A percentile compares a stretch with the other conserved stretches of the same genome.
Evolutionary conservation across 352 stramenopile genomes (phyloP).

Genomic region (Phytophthora fragariae): DNA sequence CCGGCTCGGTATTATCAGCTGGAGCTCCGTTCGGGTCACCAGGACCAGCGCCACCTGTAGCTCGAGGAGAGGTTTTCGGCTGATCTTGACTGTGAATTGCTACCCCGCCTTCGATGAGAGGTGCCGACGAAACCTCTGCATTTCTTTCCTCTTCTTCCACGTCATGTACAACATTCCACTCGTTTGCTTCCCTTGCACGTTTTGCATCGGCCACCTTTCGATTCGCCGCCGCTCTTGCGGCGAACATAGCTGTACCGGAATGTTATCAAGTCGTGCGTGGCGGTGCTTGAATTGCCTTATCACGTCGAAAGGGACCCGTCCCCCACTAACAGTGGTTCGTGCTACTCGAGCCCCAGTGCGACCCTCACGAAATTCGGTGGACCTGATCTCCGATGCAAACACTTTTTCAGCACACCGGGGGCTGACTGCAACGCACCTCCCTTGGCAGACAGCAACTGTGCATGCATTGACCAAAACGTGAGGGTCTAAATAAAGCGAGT

Average conservation of each 20-base stretch:
- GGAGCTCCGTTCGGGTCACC: conserved; percentile 3
- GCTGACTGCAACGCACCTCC: conserved; percentile 23
- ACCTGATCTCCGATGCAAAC: conserved; percentile 17
- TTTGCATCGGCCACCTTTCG: conserved; percentile 35
- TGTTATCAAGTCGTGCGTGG: conserved; percentile 7
- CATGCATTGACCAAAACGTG: conserved; percentile 4
- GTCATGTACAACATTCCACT: conserved; percentile 34
- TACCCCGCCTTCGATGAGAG: conserved; percentile 3
- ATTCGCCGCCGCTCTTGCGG: conserved; percentile 36
- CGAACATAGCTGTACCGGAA: conserved; percentile 26
- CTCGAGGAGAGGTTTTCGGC: conserved; percentile 1
- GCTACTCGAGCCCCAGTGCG: conserved; percentile 6
- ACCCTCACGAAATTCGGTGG: conserved; percentile 10
- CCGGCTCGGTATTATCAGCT: conserved; percentile 3
- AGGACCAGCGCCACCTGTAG: neutral
- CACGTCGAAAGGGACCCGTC: neutral
- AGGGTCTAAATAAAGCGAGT: conserved; percentile 36
- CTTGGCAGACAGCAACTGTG: conserved; percentile 20
- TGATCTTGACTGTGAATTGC: conserved; percentile 5
- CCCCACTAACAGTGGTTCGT: neutral
- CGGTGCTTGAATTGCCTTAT: conserved; percentile 2
- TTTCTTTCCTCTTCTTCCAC: conserved; percentile 1
- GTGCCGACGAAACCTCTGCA: neutral
- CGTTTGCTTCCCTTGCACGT: conserved; percentile 29
- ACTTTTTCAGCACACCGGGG: conserved; percentile 13